Conservation (phyloP, 1,139 yeast genomes). For the Diutina rugosa region DNA sequence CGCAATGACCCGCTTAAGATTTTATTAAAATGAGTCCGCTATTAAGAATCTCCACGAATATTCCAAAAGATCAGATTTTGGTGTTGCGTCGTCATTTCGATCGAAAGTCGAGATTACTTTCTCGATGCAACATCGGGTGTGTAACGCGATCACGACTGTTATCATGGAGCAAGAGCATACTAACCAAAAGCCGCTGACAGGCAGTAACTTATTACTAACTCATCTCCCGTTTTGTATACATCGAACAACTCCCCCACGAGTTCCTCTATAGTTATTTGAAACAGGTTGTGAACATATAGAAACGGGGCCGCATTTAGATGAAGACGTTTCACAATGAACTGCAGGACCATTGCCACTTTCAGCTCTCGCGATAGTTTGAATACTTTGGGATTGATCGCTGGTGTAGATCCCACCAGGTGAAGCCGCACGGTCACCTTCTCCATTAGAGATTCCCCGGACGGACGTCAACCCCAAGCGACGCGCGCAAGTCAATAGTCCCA, state of each 20-base stretch:
- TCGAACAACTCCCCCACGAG: constrained; percentile 32
- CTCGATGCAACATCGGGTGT: too few relatives aligned
- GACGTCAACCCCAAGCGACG: background rate
- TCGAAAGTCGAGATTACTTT: too few relatives aligned
- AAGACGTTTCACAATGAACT: constrained; percentile 31
- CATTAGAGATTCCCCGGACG: background rate
- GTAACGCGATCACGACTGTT: too few relatives aligned
- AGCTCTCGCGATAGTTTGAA: constrained; percentile 36
- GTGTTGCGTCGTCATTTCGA: too few relatives aligned
- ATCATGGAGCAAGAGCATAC: background rate
- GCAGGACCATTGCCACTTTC: constrained; percentile 30
- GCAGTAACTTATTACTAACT: constrained; percentile 42
- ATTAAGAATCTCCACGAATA: too few relatives aligned
- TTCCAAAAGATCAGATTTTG: too few relatives aligned
- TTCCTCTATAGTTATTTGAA: constrained; percentile 51
- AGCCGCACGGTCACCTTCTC: constrained; percentile 33
- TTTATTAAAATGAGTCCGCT: too few relatives aligned
- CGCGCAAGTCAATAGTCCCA: background rate
- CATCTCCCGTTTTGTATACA: constrained; percentile 33
- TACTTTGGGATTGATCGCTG: constrained; percentile 33
- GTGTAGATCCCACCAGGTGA: constrained; percentile 47
- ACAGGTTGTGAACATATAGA: constrained; percentile 43
- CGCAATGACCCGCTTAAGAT: too few relatives aligned
- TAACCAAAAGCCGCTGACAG: constrained; percentile 46
- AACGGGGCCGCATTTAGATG: constrained; percentile 14